Evolutionary conservation across 805 yeast genomes (phyloP).

Genomic region (Candida tallmaniae): DNA sequence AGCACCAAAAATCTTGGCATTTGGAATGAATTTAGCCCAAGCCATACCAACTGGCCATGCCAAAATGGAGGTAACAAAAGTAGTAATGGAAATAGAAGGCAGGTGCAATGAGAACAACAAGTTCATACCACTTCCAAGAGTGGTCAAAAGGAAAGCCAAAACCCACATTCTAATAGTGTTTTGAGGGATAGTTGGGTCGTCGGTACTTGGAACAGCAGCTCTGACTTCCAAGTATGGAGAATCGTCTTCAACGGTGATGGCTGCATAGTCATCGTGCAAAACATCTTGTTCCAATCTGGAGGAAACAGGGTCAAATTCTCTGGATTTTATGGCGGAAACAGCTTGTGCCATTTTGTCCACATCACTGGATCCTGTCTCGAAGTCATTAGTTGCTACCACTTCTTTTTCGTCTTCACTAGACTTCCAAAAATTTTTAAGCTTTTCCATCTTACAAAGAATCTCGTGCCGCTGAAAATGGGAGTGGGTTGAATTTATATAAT

Average conservation of each 20-base stretch:
- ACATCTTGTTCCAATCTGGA: slow-evolving; percentile 20
- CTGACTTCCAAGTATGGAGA: slow-evolving; percentile 66
- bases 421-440: slow-evolving; percentile 5
- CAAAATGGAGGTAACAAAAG: slow-evolving; percentile 54
- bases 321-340: slow-evolving; percentile 19
- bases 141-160: slow-evolving; percentile 44
- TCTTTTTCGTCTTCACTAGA: slow-evolving; percentile 5
- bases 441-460: slow-evolving; percentile 6
- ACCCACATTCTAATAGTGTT: slow-evolving; percentile 57
- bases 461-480: background rate
- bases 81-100: slow-evolving; percentile 48
- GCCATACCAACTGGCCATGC: slow-evolving; percentile 56
- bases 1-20: slow-evolving; percentile 16
- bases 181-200: slow-evolving; percentile 45
- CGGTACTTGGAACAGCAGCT: slow-evolving; percentile 52
- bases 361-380: slow-evolving; percentile 4
- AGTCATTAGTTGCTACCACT: slow-evolving; percentile 1
- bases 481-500: too few species aligned
- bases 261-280: slow-evolving; percentile 33
- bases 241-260: slow-evolving; percentile 34
- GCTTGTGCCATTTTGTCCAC: slow-evolving; percentile 2
- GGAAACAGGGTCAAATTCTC: slow-evolving; percentile 31
- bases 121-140: slow-evolving; percentile 57
- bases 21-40: slow-evolving; percentile 37
- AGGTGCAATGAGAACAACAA: slow-evolving; percentile 53